Evolutionary conservation across 768 basidiomycete species (phyloP), one percentile per base, ranked within the genome.

Genomic region (Panellus pusillus): DNA sequence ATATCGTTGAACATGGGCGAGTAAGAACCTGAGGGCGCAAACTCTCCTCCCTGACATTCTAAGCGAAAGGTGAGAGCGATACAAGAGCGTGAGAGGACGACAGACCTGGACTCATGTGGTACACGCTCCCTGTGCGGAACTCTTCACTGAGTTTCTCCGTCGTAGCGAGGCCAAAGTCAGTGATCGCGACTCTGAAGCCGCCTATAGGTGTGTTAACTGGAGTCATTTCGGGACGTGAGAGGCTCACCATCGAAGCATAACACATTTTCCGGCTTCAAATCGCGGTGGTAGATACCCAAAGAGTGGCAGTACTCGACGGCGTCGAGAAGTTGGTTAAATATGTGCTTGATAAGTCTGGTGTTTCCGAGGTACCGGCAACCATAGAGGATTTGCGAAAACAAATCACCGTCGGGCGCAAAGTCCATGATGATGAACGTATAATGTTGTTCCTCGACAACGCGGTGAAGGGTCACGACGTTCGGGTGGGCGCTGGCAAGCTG

Each of bases 241-340:
- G 28, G 38, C 50, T 11, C 40, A 61, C 59, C 71, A 67, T 87
- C 79, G 74, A 87, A 89, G 70, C 93, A 95, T 42, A 98, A 77
- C 52, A 97, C 83, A 68, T 92, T 97, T 75, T 99, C 96, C 5
- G 96, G 96, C 77, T 98, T 99, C 66, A 99, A 75, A 69, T 98
- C 96, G 41, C 96, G 90, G 69, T 98, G 96, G 74, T 91, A 96
- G 64, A 99, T 93, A 41, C 91, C 91, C 44, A 90, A 76, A 17
- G 82, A 81, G 70, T 99, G 96, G 70, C 93, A 94, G 70, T 94
- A 89, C 62, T 93, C 88, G 65, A 98, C 89, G 6, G 93, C 91
- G 64, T 96, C 93, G 61, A 98, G 77, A 61, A 99, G 81, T 70
- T 99, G 96, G 51, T 93, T 76, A 74, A 98, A 98, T 60, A 96